Conservation (phyloP, 2,329 filamentous ascomycete species). For the Alternaria angustiovoidea region DNA sequence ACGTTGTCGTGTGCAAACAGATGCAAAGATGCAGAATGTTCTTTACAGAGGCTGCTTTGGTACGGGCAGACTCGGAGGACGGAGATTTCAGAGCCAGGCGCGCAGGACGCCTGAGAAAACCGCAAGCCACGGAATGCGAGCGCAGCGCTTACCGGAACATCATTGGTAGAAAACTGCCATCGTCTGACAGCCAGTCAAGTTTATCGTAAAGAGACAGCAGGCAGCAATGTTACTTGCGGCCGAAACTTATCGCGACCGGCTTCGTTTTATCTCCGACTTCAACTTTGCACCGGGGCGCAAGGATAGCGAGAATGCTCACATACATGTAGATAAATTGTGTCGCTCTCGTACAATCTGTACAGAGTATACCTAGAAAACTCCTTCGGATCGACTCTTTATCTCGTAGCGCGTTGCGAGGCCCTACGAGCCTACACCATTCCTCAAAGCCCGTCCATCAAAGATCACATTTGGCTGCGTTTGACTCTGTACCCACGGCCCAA, state of each 20-base stretch:
- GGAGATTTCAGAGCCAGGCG: not conserved
- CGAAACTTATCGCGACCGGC: constrained; percentile 1
- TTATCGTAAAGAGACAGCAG: not conserved
- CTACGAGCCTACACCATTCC: not conserved
- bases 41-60: not conserved
- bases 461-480: not conserved
- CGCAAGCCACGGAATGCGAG: constrained; percentile 2
- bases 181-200: not conserved
- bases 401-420: not conserved
- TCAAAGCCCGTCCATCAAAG: not conserved
- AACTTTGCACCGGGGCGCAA: not conserved
- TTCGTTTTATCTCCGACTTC: not conserved
- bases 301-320: not conserved
- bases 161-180: constrained; percentile 9
- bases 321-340: not conserved
- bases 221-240: constrained; percentile 1
- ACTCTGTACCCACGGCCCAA: not conserved
- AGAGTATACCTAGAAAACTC: not conserved
- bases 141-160: not conserved
- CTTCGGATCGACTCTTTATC: not conserved
- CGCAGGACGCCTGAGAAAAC: not conserved
- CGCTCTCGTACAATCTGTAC: not conserved
- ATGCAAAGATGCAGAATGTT: not conserved
- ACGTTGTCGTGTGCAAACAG: not conserved
- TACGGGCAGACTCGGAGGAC: constrained; percentile 1